phyloP scores from a whole-genome alignment of 75 land plant genomes.

The Cupressus sempervirens region DNA sequence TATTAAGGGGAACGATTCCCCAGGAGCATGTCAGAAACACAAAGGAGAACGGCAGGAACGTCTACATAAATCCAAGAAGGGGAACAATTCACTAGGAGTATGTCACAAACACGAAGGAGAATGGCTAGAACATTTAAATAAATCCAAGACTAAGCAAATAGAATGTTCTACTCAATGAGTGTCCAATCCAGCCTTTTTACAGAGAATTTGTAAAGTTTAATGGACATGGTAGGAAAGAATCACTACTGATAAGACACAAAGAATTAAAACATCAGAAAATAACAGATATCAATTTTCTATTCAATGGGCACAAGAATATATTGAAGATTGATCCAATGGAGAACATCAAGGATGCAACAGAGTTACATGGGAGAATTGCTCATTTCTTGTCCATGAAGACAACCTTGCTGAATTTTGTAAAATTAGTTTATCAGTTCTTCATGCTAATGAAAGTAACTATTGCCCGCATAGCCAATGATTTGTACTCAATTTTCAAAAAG shows the following conservation, averaged over 20 bases:
- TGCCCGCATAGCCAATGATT: not conserved
- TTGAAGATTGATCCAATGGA: not conserved
- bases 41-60: not conserved
- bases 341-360: not conserved
- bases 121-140: not conserved
- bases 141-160: not conserved
- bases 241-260: not conserved
- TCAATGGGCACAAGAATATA: not conserved
- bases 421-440: too few species aligned
- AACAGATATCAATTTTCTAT: not conserved
- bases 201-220: not conserved
- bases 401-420: not conserved
- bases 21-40: not conserved
- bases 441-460: not conserved
- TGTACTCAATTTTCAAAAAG: not conserved
- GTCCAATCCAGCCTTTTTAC: not conserved
- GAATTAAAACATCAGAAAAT: not conserved
- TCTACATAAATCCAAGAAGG: not conserved
- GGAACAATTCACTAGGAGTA: not conserved
- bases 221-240: not conserved
- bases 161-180: not conserved
- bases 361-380: too few species aligned
- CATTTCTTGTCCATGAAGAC: not conserved
- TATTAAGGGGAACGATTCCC: not conserved
- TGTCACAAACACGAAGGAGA: not conserved